Percentiles rank a stretch among this genome's conserved stretches.
Conservation (phyloP, 495 filamentous ascomycete species). For the Aspergillus nidulans region DNA sequence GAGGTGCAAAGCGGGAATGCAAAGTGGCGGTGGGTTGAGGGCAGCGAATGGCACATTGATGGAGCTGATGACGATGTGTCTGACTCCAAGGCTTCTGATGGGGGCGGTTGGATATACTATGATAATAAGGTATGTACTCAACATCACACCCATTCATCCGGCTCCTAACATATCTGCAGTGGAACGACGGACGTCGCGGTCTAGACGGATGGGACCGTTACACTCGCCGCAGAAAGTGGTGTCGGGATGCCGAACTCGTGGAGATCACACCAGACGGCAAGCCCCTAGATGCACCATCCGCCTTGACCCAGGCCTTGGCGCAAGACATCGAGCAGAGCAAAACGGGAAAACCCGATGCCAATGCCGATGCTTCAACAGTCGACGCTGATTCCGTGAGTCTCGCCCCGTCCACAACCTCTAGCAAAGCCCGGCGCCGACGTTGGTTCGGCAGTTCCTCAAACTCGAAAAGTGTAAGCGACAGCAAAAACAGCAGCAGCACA, state of each 20-base stretch:
- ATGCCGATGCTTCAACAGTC: constrained; percentile 16
- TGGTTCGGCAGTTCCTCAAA: constrained; percentile 34
- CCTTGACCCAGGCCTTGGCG: constrained; percentile 30
- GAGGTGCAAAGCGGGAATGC: constrained; percentile 78
- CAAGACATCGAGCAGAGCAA: constrained; percentile 18
- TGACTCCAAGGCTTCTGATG: constrained; percentile 46
- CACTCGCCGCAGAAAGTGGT: constrained; percentile 93
- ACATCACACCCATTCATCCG: neutral
- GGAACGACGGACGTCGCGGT: constrained; percentile 85
- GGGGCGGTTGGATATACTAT: constrained; percentile 92
- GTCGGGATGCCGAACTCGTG: constrained; percentile 89
- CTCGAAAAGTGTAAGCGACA: constrained; percentile 32
- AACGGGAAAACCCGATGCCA: constrained; percentile 12
- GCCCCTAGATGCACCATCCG: constrained; percentile 25
- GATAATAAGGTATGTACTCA: constrained; percentile 76
- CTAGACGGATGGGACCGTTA: constrained; percentile 94
- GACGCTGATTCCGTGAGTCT: constrained; percentile 30
- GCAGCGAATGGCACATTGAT: constrained; percentile 83
- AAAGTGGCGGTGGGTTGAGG: constrained; percentile 83
- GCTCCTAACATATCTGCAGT: constrained; percentile 44
- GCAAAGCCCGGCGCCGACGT: constrained; percentile 32
- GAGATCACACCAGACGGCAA: constrained; percentile 52
- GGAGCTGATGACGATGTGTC: constrained; percentile 52
- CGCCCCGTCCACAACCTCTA: constrained; percentile 28
- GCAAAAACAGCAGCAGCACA: constrained; percentile 22